Base-by-base conservation (phyloP, 441 rosid genomes). In the Aleurites moluccanus region DNA sequence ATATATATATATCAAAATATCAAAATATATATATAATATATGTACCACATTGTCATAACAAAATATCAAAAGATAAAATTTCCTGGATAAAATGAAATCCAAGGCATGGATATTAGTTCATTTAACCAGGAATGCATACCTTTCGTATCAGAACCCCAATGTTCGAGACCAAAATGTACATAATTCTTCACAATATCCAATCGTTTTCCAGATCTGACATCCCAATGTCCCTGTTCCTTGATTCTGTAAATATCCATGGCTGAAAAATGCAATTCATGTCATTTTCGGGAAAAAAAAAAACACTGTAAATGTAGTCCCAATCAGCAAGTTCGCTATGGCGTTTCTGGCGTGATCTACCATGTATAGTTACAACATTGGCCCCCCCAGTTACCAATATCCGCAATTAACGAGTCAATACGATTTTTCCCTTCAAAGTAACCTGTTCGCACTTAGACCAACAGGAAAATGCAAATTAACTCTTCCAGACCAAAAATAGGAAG, bases 171-270 rank as follows among this genome's bases (percentile, higher is more conserved):
- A 83, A 81, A 86, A 38, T 76, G 91, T 20, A 83, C 93, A 63
- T 85, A 95, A 75, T 95, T 97, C 84, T 92, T 91, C 80, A 95
- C 75, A 77, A 95, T 88, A 84, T 86, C 86, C 33, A 92, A 83
- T 63, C 97, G 81, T 82, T 95, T 94, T 61, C 86, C 90, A 7
- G 97, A 92, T 47, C 88, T 86, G 60, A 95, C 92, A 84, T 92
- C 98, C 98, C 99, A 95, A 78, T 91, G 93, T 74, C 99, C 85
- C 84, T 89, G 99, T 80, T 92, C 97, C 83, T 91, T 95, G 78
- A 91, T 90, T 95, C 98, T 77, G 97, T 93, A 79, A 90, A 95
- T 86, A 93, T 81, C 99, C 99, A 95, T 73, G 99, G 98, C 98
- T 95, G 86, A 78, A 80, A n/a, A 79, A 72, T 52, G 82, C 7